Evolutionary conservation across 164 flowering plant species (phyloP), one percentile per base, ranked within the genome.

Genomic region (Vitis vinifera): DNA sequence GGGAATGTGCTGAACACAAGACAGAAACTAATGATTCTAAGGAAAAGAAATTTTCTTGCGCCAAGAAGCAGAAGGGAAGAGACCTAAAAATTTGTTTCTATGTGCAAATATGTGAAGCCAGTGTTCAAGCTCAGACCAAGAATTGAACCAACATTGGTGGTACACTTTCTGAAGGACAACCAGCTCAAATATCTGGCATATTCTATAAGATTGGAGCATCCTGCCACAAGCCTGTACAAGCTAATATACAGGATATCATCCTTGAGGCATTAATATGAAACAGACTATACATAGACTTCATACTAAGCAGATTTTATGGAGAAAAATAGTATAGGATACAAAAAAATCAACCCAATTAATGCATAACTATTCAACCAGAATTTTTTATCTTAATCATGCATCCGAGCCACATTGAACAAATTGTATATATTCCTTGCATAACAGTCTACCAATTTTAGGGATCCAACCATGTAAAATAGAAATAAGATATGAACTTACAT

Each of bases 401-500:
- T 56, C 11, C 15, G 47, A 59, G 62, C 62, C 37, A 59, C 27
- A 11, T 2, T 37, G 44, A 37, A 37, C 44, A 37, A 37, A 3
- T 37, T 37, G 44, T 37, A 37, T 37, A 37, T 37, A 37, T 37
- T 23, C 37, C 27, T 27, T 10, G 62, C 62, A 59, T 27, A 59
- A 59, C 9, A 7, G 29, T 16, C 29, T 37, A 37, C 52, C 23
- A 63, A 49, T 19, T 50, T 23, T 49, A 59, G 15, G 47, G 37
- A 51, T 16, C 65, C 44, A 6, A 49, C 15, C 10, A 51, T 4
- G 51, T 8, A 11, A 12, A 68, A 51, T 14, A 71, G 48, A 6
- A 11, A 31, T 9, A 5, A 69, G 59, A 76, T 63, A 53, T 48
- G 63, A 56, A 85, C 90, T 82, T 85, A 92, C 99, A 47, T 95